Percentiles rank a stretch among this genome's conserved stretches.
Evolutionary conservation across 306 rosid genomes (phyloP).

Genomic region (Cucumis cinereus): DNA sequence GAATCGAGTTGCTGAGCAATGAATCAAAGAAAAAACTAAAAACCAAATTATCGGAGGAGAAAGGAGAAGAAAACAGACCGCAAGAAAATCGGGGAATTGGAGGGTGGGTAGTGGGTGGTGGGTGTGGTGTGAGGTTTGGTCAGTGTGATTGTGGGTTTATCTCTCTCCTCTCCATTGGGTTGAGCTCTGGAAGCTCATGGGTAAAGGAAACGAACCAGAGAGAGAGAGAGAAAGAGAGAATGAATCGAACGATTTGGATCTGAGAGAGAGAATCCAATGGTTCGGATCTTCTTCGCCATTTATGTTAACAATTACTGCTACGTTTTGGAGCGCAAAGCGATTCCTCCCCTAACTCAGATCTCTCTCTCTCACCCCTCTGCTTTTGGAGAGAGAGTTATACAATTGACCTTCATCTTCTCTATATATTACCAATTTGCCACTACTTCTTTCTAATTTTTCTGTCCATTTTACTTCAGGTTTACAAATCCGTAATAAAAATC

Average conservation of each 20-base stretch:
- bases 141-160: conserved; percentile 2
- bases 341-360: conserved; percentile 13
- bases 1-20: conserved; percentile 3
- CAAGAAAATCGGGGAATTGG: conserved; percentile 1
- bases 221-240: not conserved
- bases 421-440: not conserved
- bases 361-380: not conserved
- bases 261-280: conserved; percentile 47
- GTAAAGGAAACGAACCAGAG: not conserved
- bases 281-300: conserved; percentile 26
- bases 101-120: not conserved
- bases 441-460: not conserved
- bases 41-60: not conserved
- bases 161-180: conserved; percentile 10
- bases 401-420: not conserved
- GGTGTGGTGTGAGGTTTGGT: not conserved
- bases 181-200: conserved; percentile 19
- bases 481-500: too few relatives aligned
- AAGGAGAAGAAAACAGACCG: conserved; percentile 6
- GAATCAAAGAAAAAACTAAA: not conserved
- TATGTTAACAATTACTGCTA: conserved; percentile 5
- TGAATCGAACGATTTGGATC: conserved; percentile 22
- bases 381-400: not conserved
- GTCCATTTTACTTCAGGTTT: too few relatives aligned
- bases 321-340: conserved; percentile 16